Evolutionary conservation across 208 protist species (phyloP).

Genomic region (Trypanosoma conorhini): DNA sequence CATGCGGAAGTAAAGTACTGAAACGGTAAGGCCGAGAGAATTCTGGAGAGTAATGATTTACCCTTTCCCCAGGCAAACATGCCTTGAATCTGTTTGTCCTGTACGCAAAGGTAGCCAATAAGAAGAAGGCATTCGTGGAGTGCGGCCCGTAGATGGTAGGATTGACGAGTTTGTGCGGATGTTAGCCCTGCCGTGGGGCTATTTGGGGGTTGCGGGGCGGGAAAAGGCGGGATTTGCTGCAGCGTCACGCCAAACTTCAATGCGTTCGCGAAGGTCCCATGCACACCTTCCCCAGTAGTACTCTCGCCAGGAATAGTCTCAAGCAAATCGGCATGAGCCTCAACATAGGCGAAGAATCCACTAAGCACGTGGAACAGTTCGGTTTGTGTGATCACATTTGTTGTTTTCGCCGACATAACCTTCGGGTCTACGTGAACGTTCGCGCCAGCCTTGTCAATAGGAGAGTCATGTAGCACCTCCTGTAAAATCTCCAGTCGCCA

Average conservation of each 20-base stretch:
- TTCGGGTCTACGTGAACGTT: slow-evolving; percentile 25
- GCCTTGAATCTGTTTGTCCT: slow-evolving; percentile 71
- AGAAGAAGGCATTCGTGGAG: slow-evolving; percentile 84
- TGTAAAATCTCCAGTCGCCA: slow-evolving; percentile 74
- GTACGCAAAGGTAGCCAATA: slow-evolving; percentile 78
- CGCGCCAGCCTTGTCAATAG: slow-evolving; percentile 15
- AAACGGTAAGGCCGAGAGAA: slow-evolving; percentile 69
- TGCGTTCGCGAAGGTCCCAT: slow-evolving; percentile 67
- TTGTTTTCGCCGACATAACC: slow-evolving; percentile 6
- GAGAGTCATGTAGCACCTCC: slow-evolving; percentile 57
- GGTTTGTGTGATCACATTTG: slow-evolving; percentile 52
- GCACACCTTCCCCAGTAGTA: slow-evolving; percentile 1
- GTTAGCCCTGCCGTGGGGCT: slow-evolving; percentile 4
- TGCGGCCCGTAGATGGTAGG: slow-evolving; percentile 60
- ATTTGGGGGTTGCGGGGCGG: slow-evolving; percentile 13
- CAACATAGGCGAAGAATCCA: slow-evolving; percentile 69
- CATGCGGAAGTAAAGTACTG: slow-evolving; percentile 80
- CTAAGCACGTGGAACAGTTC: slow-evolving; percentile 79
- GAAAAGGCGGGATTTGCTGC: slow-evolving; percentile 38
- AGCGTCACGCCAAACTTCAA: slow-evolving; percentile 75
- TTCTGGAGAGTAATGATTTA: slow-evolving; percentile 57
- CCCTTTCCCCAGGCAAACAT: slow-evolving; percentile 83
- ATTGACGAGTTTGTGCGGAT: not conserved
- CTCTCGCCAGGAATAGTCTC: slow-evolving; percentile 55
- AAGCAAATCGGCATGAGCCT: slow-evolving; percentile 48